A percentile compares a stretch with the other conserved stretches of the same genome.
Evolutionary conservation across 495 filamentous ascomycete species (phyloP).

Genomic region (Hypoxylon subgilvum): DNA sequence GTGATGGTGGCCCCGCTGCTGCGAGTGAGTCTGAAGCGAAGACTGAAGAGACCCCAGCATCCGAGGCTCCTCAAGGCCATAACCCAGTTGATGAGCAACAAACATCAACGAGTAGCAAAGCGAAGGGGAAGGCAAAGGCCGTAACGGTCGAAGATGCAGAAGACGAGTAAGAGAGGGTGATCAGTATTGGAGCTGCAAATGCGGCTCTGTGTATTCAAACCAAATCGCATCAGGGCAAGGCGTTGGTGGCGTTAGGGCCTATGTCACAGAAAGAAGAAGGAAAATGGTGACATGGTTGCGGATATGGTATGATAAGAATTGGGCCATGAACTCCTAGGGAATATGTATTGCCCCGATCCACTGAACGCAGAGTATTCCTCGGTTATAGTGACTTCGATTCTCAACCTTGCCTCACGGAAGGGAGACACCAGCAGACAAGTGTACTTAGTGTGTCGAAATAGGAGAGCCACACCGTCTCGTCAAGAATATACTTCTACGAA

Average conservation of each 20-base stretch:
- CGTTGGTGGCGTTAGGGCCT: conserved; percentile 42
- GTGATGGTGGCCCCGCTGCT: conserved; percentile 12
- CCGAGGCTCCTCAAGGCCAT: conserved; percentile 3
- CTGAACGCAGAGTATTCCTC: conserved; percentile 6
- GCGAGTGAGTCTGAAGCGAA: conserved; percentile 14
- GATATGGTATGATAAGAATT: conserved; percentile 21
- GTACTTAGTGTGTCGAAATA: conserved; percentile 7
- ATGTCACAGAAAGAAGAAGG: no score
- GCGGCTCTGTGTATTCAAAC: conserved; percentile 28
- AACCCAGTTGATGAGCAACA: conserved; percentile 28
- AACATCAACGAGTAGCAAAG: conserved; percentile 16
- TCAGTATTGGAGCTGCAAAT: conserved; percentile 2
- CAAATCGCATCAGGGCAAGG: conserved; percentile 43
- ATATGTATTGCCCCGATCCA: conserved; percentile 1
- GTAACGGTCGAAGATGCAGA: conserved; percentile 52
- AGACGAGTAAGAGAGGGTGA: conserved; percentile 22
- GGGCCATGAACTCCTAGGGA: conserved; percentile 17
- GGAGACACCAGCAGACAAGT: conserved; percentile 2
- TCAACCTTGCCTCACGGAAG: background rate
- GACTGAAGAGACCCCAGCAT: conserved; percentile 12
- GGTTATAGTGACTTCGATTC: background rate
- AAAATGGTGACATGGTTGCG: conserved; percentile 19
- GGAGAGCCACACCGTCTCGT: no score
- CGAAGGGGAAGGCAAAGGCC: conserved; percentile 46
- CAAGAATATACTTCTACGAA: no score